Percentiles rank a stretch among this genome's conserved stretches.
phyloP scores from a whole-genome alignment of 306 rosid genomes.

The Fragaria nilgerrensis region DNA sequence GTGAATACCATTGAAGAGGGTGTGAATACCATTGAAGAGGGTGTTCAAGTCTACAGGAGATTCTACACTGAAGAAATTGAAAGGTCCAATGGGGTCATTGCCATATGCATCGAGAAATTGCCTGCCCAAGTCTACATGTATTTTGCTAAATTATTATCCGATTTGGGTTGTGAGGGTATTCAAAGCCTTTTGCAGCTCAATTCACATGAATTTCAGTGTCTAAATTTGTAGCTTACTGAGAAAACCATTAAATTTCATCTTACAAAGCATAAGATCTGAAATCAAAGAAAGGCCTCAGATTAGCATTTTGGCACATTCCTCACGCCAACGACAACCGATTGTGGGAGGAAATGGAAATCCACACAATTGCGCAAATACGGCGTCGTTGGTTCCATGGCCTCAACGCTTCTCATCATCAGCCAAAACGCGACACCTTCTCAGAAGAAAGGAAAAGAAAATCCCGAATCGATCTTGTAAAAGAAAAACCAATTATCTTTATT shows the following conservation, averaged over 20 bases:
- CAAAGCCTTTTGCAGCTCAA: conserved; percentile 3
- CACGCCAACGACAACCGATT: conserved; percentile 57
- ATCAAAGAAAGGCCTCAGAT: conserved; percentile 49
- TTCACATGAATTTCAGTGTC: background rate
- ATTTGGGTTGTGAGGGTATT: conserved; percentile 17
- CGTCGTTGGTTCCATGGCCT: conserved; percentile 39
- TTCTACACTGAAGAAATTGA: conserved; percentile 29
- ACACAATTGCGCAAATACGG: conserved; percentile 51
- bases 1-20: conserved; percentile 60
- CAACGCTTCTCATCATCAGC: conserved; percentile 21
- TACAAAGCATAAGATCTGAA: background rate
- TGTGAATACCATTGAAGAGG: conserved; percentile 55
- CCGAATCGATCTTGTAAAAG: background rate
- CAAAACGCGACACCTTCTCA: background rate
- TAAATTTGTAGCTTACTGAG: background rate
- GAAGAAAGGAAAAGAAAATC: background rate
- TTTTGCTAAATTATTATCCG: conserved; percentile 22
- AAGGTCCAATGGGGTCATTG: conserved; percentile 28
- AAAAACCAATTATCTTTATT: background rate
- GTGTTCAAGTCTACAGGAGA: conserved; percentile 27
- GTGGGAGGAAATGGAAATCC: conserved; percentile 20
- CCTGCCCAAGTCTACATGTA: conserved; percentile 13
- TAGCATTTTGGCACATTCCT: conserved; percentile 81
- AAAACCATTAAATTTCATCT: background rate
- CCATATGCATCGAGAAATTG: conserved; percentile 21